Evolutionary conservation across 164 flowering plant species (phyloP).

Genomic region (Chimonanthus salicifolius): DNA sequence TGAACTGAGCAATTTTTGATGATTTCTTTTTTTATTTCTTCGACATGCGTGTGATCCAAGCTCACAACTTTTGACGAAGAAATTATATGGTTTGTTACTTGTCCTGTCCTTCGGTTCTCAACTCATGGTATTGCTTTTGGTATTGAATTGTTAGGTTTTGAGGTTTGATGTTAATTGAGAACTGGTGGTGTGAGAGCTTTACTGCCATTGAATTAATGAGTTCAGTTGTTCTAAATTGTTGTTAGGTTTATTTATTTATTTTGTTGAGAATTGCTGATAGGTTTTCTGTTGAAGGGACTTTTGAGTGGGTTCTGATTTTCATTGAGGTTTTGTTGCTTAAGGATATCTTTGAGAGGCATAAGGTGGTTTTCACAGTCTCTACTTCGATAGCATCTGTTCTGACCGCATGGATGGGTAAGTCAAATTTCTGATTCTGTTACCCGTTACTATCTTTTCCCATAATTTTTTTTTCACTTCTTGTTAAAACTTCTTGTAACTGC

Average conservation of each 20-base stretch:
- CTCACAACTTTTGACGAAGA: not conserved
- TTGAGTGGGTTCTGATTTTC: not conserved
- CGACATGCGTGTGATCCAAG: no score
- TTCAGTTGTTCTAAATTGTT: not conserved
- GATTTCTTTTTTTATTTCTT: not conserved
- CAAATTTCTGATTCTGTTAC: not conserved
- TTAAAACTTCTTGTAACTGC: no score
- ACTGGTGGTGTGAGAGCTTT: not conserved
- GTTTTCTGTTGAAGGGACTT: not conserved
- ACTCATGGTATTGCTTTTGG: not conserved
- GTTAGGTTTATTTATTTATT: not conserved
- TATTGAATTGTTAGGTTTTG: constrained; percentile 1
- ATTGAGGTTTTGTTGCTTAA: constrained; percentile 13
- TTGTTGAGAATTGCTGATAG: not conserved
- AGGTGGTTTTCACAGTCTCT: constrained; percentile 72
- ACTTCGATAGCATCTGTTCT: constrained; percentile 84
- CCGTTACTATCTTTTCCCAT: no score
- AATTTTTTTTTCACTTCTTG: no score
- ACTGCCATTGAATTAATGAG: not conserved
- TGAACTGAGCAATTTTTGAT: constrained; percentile 7
- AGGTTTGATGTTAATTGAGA: not conserved
- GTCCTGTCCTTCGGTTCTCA: not conserved
- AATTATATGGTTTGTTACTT: not conserved
- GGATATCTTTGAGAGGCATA: constrained; percentile 88
- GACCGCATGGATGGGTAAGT: constrained; percentile 59